These are phyloP conservation scores for Malania oleifera DNA, from an alignment of 164 flowering plant genomes.

Conservation along the genomic window DNA sequence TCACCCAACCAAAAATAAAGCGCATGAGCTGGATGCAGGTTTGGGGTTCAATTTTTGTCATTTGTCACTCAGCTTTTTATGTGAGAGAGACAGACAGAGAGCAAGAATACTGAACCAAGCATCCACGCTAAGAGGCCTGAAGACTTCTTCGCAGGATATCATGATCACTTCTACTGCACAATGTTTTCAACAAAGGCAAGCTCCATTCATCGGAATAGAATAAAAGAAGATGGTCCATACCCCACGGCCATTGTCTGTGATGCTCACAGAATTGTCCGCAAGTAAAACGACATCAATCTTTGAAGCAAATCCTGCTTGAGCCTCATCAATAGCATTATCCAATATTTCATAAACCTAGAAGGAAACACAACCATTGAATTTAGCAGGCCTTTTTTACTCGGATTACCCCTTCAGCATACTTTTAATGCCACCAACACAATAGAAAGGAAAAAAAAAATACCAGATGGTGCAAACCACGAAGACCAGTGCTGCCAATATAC, in stretches of 20 bases:
- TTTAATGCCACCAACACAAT: not conserved
- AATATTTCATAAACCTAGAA: constrained; percentile 89
- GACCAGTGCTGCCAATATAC: constrained; percentile 97
- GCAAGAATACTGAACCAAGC: too few species aligned
- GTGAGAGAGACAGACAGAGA: too few species aligned
- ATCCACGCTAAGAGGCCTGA: not conserved
- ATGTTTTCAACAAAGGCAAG: not conserved
- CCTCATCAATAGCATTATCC: constrained; percentile 97
- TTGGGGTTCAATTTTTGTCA: too few species aligned
- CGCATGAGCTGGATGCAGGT: too few species aligned
- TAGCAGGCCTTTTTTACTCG: not conserved
- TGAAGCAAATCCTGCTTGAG: constrained; percentile 94
- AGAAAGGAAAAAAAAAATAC: constrained; percentile 28
- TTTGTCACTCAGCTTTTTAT: too few species aligned
- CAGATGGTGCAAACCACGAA: constrained; percentile 97
- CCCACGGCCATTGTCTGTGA: constrained; percentile 97
- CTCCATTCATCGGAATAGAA: not conserved
- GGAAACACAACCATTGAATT: constrained; percentile 9
- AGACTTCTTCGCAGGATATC: not conserved
- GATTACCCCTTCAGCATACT: not conserved
- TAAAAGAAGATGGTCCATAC: constrained; percentile 33
- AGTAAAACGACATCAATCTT: constrained; percentile 59
- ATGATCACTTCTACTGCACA: not conserved
- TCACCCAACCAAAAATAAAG: too few species aligned
- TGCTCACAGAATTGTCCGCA: constrained; percentile 85